Base-by-base conservation (phyloP, 805 yeast species). In the Lipomyces orientalis region DNA sequence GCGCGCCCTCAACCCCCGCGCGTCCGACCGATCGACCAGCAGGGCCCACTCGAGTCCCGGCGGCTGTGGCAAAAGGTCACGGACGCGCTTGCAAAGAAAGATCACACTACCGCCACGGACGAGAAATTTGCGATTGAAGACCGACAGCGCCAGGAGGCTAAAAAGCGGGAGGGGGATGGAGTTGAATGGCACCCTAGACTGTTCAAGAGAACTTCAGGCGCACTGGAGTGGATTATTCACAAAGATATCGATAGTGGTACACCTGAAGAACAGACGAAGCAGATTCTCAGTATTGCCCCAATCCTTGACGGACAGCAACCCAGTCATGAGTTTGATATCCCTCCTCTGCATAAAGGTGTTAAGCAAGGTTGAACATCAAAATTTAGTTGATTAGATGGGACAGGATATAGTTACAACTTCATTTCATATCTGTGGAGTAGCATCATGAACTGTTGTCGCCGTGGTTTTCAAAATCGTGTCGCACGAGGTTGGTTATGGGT, bases 91-190 rank as follows among this genome's bases (percentile, higher is more conserved):
- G 89, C 89, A 2, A 77, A 81, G 51, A 85, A 97, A 71, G 87
- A 95, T 76, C 99, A 95, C 78, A 84, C 82, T 19, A 80, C 82
- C 2, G 98, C 98, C 0, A 95, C 99, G 0, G 90, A 88, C 37
- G 97, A 93, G 76, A 95, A 95, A 79, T 90, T 82, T 76, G 85
- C 86, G 73, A 91, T 95, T 64, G 99, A 95, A 79, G 90, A 91
- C 68, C 83, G 83, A n/a, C 99, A 95, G 80, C 86, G 99, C 76
- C 79, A 80, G 22, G 79, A 82, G 54, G 92, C 97, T 16, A 89
- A 88, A 77, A 84, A 87, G 74, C 85, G 98, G 73, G 79, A 81
- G 22, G 97, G 90, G 71, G 90, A 88, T 60, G 96, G 94, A 14
- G 88, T 85, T 1, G 93, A 88, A 72, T 93, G 90, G 78, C 87